phyloP scores from a whole-genome alignment of 2,329 filamentous ascomycete species.

The Aspergillus fumigatus region DNA sequence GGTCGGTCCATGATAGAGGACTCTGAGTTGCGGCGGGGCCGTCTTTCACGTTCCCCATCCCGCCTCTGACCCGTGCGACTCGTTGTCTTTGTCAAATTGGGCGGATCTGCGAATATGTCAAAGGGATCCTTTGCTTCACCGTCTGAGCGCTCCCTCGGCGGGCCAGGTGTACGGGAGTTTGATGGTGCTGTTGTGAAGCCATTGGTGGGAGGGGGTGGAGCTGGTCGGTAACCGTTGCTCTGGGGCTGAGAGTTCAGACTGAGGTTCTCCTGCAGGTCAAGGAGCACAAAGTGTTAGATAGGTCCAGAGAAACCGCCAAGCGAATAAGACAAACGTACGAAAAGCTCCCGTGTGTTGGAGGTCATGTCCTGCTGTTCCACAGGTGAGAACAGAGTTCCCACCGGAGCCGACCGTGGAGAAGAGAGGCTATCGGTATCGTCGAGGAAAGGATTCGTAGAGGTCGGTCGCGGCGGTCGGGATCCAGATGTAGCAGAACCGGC shows the following conservation, averaged over 20 bases:
- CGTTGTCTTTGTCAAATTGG: conserved; percentile 19
- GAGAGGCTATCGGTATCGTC: conserved; percentile 40
- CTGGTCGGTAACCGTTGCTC: conserved; percentile 34
- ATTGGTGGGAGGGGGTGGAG: conserved; percentile 34
- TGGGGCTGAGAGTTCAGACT: conserved; percentile 30
- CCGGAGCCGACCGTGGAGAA: conserved; percentile 33
- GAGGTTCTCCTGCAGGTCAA: conserved; percentile 33
- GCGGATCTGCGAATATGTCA: conserved; percentile 48
- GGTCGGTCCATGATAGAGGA: conserved; percentile 55
- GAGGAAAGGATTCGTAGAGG: conserved; percentile 61
- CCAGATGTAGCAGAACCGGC: conserved; percentile 25
- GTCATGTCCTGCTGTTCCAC: conserved; percentile 38
- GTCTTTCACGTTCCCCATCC: conserved; percentile 34
- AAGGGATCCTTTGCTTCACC: conserved; percentile 32
- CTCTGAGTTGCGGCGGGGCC: conserved; percentile 59
- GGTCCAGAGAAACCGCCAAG: neutral
- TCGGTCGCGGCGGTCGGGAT: conserved; percentile 42
- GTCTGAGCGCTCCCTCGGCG: conserved; percentile 20
- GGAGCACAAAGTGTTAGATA: conserved; percentile 7
- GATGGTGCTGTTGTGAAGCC: conserved; percentile 21
- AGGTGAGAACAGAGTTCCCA: conserved; percentile 27
- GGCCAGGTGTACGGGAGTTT: conserved; percentile 22
- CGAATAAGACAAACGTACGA: conserved; percentile 46
- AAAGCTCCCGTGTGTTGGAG: conserved; percentile 53
- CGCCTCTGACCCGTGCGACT: conserved; percentile 28